Base-by-base conservation (phyloP, 2,329 filamentous ascomycete genomes). In the Thielaviopsis populi region DNA sequence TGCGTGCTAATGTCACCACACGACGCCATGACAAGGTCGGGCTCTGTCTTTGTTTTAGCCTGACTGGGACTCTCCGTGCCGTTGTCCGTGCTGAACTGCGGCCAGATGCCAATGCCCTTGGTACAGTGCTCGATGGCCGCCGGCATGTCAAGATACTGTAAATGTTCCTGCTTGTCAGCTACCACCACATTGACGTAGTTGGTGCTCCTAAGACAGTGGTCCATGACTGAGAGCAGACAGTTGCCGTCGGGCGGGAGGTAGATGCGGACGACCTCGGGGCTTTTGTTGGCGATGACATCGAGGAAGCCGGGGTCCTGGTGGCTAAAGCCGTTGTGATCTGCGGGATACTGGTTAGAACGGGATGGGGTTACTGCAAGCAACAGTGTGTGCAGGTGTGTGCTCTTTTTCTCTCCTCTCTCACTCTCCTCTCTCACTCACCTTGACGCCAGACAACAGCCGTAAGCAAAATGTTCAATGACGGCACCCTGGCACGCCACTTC, bases 171-270 rank as follows among this genome's bases (percentile, higher is more conserved):
- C 75, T 91, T 91, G 75, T 91, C 88, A 56, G 87, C 83, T 0
- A 91, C 87, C 60, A 91, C 77, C 58, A 90, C 86, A 71, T 91
- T 91, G 75, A 91, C 87, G 71, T 91, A 91, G 78, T 90, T 91
- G 68, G 77, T 77, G 59, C 83, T 87, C 67, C 80, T 80, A 66
- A 91, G 78, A 71, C 87, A 91, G 75, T 91, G 88, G 70, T 90
- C 80, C 79, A 86, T 88, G 53, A 85, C 83, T 0, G 84, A 88
- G 6, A 91, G 81, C 11, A 91, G 78, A 69, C 84, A 88, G 76
- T 91, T 91, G 67, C 85, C 88, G 70, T 91, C 88, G 0, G 88
- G 87, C 24, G 88, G 88, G 3, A 91, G 81, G 72, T 91, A 91
- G 70, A 91, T 89, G 63, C 88, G 85, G 17, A 89, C 87, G 3